Percentiles rank a stretch among this genome's conserved stretches.
Conservation (phyloP, 352 stramenopile species). For the Globisporangium splendens region DNA sequence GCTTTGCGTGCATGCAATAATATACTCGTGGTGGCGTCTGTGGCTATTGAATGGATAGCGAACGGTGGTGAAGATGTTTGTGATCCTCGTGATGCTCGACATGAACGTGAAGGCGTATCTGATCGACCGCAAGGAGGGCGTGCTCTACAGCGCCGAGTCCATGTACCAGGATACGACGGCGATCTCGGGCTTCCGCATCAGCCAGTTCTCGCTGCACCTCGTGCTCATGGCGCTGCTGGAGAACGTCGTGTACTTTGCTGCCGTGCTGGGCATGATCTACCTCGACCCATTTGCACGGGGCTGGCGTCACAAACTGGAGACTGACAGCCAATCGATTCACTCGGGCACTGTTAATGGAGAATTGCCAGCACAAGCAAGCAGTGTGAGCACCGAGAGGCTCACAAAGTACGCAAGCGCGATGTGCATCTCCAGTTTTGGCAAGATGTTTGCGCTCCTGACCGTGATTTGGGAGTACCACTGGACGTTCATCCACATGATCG, state of each 20-base stretch:
- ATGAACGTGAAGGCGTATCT: slow-evolving; percentile 87
- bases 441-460: slow-evolving; percentile 78
- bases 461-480: slow-evolving; percentile 87
- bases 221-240: slow-evolving; percentile 68
- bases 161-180: slow-evolving; percentile 43
- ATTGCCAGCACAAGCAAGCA: neutral
- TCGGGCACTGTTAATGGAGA: neutral
- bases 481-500: slow-evolving; percentile 83
- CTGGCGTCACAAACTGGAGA: slow-evolving; percentile 39
- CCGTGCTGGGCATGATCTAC: slow-evolving; percentile 45
- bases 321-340: neutral
- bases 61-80: slow-evolving; percentile 70
- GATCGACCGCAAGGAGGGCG: slow-evolving; percentile 57
- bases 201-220: slow-evolving; percentile 77
- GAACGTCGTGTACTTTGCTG: slow-evolving; percentile 59
- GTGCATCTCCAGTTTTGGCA: slow-evolving; percentile 81
- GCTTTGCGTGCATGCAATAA: no score
- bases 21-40: no score
- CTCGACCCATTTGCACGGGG: slow-evolving; percentile 47
- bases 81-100: slow-evolving; percentile 79
- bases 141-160: slow-evolving; percentile 53
- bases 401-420: slow-evolving; percentile 53
- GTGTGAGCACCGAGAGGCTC: slow-evolving; percentile 17
- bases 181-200: slow-evolving; percentile 57
- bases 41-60: slow-evolving; percentile 14